These are phyloP conservation scores for Recurvomyces mirabilis DNA, from an alignment of 495 filamentous ascomycete species.

Conservation along the genomic window DNA sequence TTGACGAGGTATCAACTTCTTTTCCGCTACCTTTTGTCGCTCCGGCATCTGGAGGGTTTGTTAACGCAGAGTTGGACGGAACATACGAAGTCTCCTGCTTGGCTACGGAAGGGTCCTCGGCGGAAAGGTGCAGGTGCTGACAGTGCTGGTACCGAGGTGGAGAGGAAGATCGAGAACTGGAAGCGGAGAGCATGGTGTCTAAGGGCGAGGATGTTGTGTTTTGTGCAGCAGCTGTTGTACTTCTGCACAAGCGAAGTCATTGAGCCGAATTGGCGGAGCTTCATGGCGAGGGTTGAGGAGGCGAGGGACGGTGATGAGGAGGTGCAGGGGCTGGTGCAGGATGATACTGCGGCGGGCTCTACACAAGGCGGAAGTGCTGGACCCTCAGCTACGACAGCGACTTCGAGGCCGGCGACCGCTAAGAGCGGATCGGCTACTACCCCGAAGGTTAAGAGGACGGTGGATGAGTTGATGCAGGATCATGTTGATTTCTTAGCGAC, in stretches of 20 bases:
- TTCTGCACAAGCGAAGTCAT: constrained; percentile 96
- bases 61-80: constrained; percentile 80
- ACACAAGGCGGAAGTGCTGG: no score
- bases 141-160: constrained; percentile 42
- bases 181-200: constrained; percentile 88
- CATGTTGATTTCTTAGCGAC: constrained; percentile 97
- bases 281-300: constrained; percentile 74
- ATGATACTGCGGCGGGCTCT: constrained; percentile 25
- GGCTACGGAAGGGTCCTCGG: constrained; percentile 46
- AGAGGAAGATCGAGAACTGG: constrained; percentile 66
- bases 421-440: constrained; percentile 2
- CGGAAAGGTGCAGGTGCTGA: no score
- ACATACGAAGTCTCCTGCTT: constrained; percentile 71
- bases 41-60: constrained; percentile 78
- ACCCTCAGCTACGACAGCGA: no score
- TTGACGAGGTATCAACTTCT: constrained; percentile 90
- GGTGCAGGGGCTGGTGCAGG: constrained; percentile 21
- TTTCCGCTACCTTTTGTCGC: constrained; percentile 79
- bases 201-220: constrained; percentile 86
- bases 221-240: constrained; percentile 90
- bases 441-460: constrained; percentile 57
- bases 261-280: constrained; percentile 88
- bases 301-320: constrained; percentile 38
- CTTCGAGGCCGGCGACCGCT: no score
- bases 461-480: constrained; percentile 97